Evolutionary conservation across 345 rosid genomes (phyloP), one percentile per base, ranked within the genome.

Genomic region (Lenwebbia sp.): DNA sequence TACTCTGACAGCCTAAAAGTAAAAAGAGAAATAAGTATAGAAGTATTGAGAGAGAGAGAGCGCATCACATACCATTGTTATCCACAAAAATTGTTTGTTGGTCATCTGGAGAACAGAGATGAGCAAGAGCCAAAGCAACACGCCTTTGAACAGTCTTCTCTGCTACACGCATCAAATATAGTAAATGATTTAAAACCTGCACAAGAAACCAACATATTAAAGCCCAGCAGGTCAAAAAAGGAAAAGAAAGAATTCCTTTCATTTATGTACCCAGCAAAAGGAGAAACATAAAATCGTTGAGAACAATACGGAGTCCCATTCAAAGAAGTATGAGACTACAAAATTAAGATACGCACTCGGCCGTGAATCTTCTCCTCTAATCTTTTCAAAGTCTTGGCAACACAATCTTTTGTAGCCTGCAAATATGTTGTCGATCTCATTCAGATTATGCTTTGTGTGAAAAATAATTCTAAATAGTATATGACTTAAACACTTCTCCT

Each of bases 381-480:
- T 90, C 99, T 94, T 91, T 98, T 98, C 88, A 98, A 83, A 44
- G 99, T 98, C 92, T 95, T 98, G 85, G 98, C 94, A 44, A 98
- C 98, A 87, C 99, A 98, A 89, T 98, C 99, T 88, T 96, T 98
- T 82, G 99, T 98, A 86, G 99, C 98, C 99, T 98, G 92, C 85
- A 91, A 86, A 84, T 30, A 84, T 54, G 85, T 47, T 74, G 85
- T 84, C 55, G 11, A 58, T 57, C 82, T 82, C 65, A 74, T 82
- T 83, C 41, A 40, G 53, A 26, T 85, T 41, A 47, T 56, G 83
- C 53, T 65, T 55, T 14, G 37, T 30, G 40, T 50, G 62, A 56
- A 70, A 84, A 57, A 65, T 13, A 28, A 84, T 15, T 74, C 86
- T 54, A 82, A 62, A 70, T 19, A 70, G 13, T 37, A 70, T 33